Conservation (phyloP, 768 basidiomycete genomes). For the Serendipita sp. region DNA sequence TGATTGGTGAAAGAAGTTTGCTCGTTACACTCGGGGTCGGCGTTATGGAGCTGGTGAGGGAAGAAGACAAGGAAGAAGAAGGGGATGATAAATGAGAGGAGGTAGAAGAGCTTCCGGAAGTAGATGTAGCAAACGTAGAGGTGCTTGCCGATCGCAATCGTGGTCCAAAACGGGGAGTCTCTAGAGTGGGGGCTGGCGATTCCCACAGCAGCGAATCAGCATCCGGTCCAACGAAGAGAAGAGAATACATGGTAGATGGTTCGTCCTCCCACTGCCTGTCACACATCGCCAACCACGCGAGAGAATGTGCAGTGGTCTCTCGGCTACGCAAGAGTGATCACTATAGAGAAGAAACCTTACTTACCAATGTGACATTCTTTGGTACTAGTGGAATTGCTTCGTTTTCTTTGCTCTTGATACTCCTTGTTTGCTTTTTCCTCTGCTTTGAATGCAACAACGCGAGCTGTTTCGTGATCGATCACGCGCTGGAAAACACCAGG, state of each 20-base stretch:
- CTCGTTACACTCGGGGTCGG: too few relatives aligned
- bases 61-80: too few relatives aligned
- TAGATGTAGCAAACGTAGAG: constrained; percentile 1
- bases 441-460: background rate
- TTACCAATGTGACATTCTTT: background rate
- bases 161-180: background rate
- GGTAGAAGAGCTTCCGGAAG: background rate
- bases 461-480: background rate
- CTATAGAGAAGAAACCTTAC: background rate
- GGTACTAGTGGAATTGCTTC: background rate
- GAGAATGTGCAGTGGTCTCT: too few relatives aligned
- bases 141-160: background rate
- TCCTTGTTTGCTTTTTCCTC: background rate
- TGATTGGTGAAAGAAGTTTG: too few relatives aligned
- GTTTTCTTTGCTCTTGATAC: background rate
- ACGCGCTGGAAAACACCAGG: constrained; percentile 3
- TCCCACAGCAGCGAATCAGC: background rate
- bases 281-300: too few relatives aligned
- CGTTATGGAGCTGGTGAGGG: too few relatives aligned
- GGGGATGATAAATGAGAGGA: too few relatives aligned
- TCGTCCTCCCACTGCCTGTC: too few relatives aligned
- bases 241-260: too few relatives aligned
- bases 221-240: background rate
- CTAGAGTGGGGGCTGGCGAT: background rate
- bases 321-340: too few relatives aligned